Conservation (phyloP, 306 rosid genomes). For the Quercus variabilis region DNA sequence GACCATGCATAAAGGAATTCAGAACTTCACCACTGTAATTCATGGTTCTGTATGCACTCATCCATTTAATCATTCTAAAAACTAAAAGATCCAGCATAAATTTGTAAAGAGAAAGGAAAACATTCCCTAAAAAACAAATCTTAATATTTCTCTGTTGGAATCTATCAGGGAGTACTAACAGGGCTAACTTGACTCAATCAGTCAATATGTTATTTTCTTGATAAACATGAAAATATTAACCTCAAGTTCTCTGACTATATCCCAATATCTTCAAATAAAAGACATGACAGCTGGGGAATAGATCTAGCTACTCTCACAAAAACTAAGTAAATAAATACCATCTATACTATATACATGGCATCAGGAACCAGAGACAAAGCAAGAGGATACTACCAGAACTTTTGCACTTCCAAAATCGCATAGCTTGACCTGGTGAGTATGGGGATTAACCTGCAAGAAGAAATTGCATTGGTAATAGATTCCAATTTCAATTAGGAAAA, state of each 20-base stretch:
- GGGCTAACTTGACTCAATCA: background rate
- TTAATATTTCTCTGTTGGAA: background rate
- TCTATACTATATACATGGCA: background rate
- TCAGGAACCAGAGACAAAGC: conserved; percentile 3
- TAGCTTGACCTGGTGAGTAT: conserved; percentile 63
- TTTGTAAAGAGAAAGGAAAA: background rate
- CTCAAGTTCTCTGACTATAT: background rate
- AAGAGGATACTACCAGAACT: conserved; percentile 56
- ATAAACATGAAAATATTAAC: background rate
- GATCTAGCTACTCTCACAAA: background rate
- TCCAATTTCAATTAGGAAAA: background rate
- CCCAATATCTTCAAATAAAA: background rate
- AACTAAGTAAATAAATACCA: background rate
- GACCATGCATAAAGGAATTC: background rate
- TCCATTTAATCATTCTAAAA: background rate
- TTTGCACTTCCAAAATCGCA: conserved; percentile 83
- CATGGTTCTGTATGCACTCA: background rate
- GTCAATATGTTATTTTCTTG: background rate
- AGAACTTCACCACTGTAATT: background rate
- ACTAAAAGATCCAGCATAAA: background rate
- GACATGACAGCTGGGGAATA: background rate
- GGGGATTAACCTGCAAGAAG: conserved; percentile 61
- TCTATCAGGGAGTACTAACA: background rate
- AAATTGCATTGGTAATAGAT: conserved; percentile 1
- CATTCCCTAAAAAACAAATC: background rate